Base-by-base conservation (phyloP, 208 protist genomes). In the Tritrichomonas musculus region DNA sequence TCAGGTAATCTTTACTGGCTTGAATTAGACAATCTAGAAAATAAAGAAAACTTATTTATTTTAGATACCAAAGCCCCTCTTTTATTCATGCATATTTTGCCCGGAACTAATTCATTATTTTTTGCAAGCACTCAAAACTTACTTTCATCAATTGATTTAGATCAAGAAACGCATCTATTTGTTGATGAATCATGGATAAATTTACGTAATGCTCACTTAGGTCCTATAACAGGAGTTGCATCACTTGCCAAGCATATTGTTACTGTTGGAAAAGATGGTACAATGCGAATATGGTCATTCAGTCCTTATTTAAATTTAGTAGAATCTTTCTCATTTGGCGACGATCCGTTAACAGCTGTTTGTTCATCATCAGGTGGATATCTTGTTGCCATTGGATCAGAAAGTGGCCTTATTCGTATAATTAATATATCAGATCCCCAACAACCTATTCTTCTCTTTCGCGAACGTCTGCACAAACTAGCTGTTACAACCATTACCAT, bases 181-280 rank as follows among this genome's bases (percentile, higher is more conserved):
- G 44, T 60, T 39, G 47, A 88, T 20, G 41, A 82, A 27, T 27
- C 77, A 20, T 47, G 33, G 77, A 88, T 47, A 39, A 53, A 36
- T 47, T 88, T 88, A 57, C 13, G 77, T 33, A 47, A 88, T 13
- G 57, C 77, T 5, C 77, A 88, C n/a, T 20, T 39, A 57, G 77
- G 77, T 39, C 47, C 77, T 39, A 88, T 88, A n/a, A 88, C 77
- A 88, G 13, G 47, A 33, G 41, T n/a, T 39, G 44, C 13, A 14
- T 13, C 47, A 30, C 27, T 88, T 39, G 47, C 77, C 20, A 41
- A 88, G 8, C 20, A 53, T 41, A 33, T 88, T 20, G 44, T 88
- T n/a, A 88, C 77, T 33, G 77, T 47, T 20, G 77, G 77, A n/a
- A 49, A 8, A 39, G 77, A 88, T 88, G 77, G 77, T 20, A 88